A percentile compares a stretch with the other conserved stretches of the same genome.
phyloP scores from a whole-genome alignment of 805 yeast genomes.

The Ogataea pilisensis region DNA sequence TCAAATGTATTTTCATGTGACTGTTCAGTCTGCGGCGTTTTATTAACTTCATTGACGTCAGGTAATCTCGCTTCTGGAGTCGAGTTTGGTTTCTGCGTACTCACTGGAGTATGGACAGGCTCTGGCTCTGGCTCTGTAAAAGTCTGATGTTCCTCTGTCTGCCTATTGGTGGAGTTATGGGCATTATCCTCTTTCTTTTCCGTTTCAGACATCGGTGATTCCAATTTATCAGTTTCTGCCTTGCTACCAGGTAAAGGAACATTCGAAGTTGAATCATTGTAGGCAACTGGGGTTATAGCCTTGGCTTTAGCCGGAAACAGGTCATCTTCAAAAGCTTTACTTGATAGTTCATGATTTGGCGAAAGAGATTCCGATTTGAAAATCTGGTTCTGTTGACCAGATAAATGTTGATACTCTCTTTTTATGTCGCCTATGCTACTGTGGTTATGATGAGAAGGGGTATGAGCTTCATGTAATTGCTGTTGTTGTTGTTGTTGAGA shows the following conservation, averaged over 20 bases:
- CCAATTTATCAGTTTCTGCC: not conserved
- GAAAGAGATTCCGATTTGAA: slow-evolving; percentile 13
- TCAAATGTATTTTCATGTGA: not conserved
- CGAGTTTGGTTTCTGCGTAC: no score
- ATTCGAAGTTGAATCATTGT: not conserved
- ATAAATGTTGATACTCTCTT: slow-evolving; percentile 8
- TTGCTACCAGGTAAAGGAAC: not conserved
- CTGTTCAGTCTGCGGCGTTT: not conserved
- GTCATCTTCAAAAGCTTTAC: slow-evolving; percentile 11
- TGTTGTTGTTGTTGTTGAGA: not conserved
- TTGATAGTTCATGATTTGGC: slow-evolving; percentile 9
- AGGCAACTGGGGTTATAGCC: not conserved
- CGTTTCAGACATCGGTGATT: not conserved
- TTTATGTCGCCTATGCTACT: slow-evolving; percentile 8
- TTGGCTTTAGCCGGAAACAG: slow-evolving; percentile 13
- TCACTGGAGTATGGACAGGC: no score
- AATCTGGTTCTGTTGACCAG: slow-evolving; percentile 3
- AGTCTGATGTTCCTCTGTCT: no score
- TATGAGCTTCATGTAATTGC: not conserved
- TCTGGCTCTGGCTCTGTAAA: no score
- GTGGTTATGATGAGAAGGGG: not conserved
- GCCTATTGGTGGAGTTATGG: no score
- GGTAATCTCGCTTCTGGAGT: no score
- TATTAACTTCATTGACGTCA: no score
- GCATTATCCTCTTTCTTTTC: not conserved